Percentiles rank a stretch among this genome's conserved stretches.
Conservation (phyloP, 345 rosid species). For the Sisymbrium altissimum region DNA sequence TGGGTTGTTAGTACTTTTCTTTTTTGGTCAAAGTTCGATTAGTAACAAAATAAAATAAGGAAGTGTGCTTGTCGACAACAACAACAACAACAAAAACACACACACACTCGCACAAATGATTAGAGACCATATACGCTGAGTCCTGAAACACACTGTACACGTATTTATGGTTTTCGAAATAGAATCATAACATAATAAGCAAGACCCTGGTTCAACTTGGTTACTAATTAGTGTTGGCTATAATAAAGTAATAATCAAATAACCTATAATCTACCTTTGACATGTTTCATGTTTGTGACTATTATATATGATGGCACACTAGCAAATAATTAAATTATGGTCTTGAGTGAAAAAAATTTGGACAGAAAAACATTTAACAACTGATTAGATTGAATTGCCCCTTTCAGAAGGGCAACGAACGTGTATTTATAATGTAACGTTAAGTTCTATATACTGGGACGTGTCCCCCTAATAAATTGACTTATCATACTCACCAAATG, state of each 20-base stretch:
- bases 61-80: background rate
- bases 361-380: conserved; percentile 10
- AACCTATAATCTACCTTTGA: background rate
- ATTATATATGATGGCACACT: conserved; percentile 13
- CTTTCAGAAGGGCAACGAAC: conserved; percentile 29
- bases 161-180: background rate
- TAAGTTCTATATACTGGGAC: conserved; percentile 2
- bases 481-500: conserved; percentile 31
- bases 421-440: conserved; percentile 27
- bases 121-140: background rate
- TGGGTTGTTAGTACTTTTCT: background rate
- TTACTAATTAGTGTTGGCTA: conserved; percentile 10
- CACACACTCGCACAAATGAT: background rate
- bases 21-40: background rate
- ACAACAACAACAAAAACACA: too few species aligned
- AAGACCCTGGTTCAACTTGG: background rate
- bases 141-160: background rate
- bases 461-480: conserved; percentile 24
- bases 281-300: background rate
- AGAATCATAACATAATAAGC: background rate
- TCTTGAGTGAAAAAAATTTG: background rate
- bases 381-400: conserved; percentile 14
- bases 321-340: conserved; percentile 4
- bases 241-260: background rate
- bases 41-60: background rate